Base-by-base conservation (phyloP, 169 alveolate species). In the Cardiosporidium cionae region DNA sequence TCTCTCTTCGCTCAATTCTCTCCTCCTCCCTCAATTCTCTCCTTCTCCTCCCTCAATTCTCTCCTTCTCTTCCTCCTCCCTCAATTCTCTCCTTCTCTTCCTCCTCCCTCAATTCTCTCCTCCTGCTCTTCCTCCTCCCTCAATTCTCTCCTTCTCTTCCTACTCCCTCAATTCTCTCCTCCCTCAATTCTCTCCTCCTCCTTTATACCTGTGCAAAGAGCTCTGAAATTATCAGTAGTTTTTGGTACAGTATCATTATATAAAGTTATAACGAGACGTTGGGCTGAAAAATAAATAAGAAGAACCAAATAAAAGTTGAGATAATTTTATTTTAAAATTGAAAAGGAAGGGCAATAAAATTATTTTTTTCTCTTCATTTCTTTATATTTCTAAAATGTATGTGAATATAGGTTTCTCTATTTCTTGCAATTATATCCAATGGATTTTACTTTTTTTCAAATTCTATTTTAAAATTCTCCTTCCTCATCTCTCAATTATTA, bases 171-270 rank as follows among this genome's bases (percentile, higher is more conserved):
- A 3, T 52, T 3, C 70, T n/a, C 31, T 23, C 72, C 54, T 35
- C 3, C 2, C 72, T 29, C 58, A 35, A 3, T 3, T 6, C 72
- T 62, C 9, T 25, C 22, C n/a, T 9, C 72, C 72, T 9, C 73
- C 54, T 5, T n/a, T 62, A 23, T 62, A 31, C 72, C 80, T 1
- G 72, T 62, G 79, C 79, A 72, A 32, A 72, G 65, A 25, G 80
- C 72, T 27, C 72, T 62, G 82, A 96, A 96, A 85, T 96, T 96
- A 79, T 95, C 98, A 9, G 94, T 96, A 7, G 99, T 94, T 78
- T 90, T 93, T 52, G 97, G 98, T 63, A 96, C 91, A 35, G 87
- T 91, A 83, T 92, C 85, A 52, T 87, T 84, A 81, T 83, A 95
- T 66, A 95, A 87, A 29, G 68, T 65, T 37, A 32, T 33, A 16